These are phyloP conservation scores for Aspergillus avenaceus DNA, from an alignment of 495 filamentous ascomycete species.

Conservation along the genomic window DNA sequence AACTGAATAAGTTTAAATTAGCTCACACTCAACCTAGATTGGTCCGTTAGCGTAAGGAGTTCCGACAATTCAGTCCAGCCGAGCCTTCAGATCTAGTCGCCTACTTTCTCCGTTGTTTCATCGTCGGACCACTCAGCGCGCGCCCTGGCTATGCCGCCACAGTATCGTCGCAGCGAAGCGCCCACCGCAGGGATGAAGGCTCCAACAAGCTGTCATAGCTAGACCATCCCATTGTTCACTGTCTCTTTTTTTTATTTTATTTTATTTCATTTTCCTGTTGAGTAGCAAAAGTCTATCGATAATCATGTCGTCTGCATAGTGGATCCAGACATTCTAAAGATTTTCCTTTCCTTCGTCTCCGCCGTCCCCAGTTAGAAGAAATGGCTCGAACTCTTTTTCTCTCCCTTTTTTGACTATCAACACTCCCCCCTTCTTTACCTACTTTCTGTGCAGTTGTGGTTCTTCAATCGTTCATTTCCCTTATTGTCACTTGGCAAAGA, in stretches of 20 bases:
- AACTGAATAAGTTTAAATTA: neutral
- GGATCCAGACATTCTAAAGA: neutral
- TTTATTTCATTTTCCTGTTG: no score
- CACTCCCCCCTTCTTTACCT: slow-evolving; percentile 9
- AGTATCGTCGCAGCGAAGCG: neutral
- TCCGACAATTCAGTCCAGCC: neutral
- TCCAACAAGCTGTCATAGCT: neutral
- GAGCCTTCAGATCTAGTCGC: slow-evolving; percentile 3
- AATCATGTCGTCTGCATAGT: neutral
- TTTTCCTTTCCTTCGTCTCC: slow-evolving; percentile 1
- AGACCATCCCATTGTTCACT: no score
- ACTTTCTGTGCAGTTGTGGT: slow-evolving; percentile 8
- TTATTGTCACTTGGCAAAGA: slow-evolving; percentile 14
- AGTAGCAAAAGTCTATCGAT: neutral
- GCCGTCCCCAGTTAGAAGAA: neutral
- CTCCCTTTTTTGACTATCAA: neutral
- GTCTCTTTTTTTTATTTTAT: no score
- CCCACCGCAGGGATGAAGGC: neutral
- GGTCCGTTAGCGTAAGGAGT: slow-evolving; percentile 1
- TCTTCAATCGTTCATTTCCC: slow-evolving; percentile 1
- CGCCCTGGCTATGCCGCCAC: slow-evolving; percentile 1
- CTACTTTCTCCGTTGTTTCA: slow-evolving; percentile 16
- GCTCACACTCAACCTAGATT: neutral
- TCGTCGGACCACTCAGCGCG: slow-evolving; percentile 5
- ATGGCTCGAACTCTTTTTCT: neutral